A percentile compares a stretch with the other conserved stretches of the same genome.
phyloP scores from a whole-genome alignment of 768 basidiomycete species.

The Leccinum obscurum region DNA sequence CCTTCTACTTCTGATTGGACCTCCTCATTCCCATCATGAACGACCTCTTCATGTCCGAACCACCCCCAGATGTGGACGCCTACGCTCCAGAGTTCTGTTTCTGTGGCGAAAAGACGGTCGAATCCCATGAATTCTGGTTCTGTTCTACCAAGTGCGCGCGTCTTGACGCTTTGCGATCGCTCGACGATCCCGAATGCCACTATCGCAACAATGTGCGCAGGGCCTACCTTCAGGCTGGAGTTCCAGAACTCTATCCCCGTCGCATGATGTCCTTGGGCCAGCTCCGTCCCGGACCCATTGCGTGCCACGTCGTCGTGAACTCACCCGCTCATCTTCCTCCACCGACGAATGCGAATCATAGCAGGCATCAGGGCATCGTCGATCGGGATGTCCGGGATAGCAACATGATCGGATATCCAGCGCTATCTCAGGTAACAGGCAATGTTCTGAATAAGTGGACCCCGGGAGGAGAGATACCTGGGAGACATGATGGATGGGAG shows the following conservation, averaged over 20 bases:
- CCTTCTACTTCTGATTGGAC: neutral
- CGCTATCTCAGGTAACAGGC: constrained; percentile 22
- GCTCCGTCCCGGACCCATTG: neutral
- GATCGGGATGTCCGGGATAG: neutral
- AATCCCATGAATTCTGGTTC: constrained; percentile 30
- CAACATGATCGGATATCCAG: constrained; percentile 10
- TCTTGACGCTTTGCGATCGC: constrained; percentile 27
- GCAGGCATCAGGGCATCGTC: neutral
- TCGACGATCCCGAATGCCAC: constrained; percentile 23
- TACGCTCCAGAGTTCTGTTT: constrained; percentile 22
- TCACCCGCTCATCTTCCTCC: neutral
- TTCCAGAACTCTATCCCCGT: constrained; percentile 2
- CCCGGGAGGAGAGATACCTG: neutral
- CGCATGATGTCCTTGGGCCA: constrained; percentile 15
- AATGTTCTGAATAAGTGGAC: constrained; percentile 9
- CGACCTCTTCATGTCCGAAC: neutral
- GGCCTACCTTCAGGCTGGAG: constrained; percentile 13
- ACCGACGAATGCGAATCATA: neutral
- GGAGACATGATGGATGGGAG: constrained; percentile 5
- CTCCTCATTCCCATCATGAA: neutral
- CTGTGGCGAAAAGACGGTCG: constrained; percentile 25
- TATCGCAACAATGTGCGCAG: constrained; percentile 25
- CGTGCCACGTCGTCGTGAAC: neutral
- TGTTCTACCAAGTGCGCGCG: constrained; percentile 31
- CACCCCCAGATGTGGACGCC: constrained; percentile 12